Conservation (phyloP, 1,284 basidiomycete genomes). For the Vanrija humicola region DNA sequence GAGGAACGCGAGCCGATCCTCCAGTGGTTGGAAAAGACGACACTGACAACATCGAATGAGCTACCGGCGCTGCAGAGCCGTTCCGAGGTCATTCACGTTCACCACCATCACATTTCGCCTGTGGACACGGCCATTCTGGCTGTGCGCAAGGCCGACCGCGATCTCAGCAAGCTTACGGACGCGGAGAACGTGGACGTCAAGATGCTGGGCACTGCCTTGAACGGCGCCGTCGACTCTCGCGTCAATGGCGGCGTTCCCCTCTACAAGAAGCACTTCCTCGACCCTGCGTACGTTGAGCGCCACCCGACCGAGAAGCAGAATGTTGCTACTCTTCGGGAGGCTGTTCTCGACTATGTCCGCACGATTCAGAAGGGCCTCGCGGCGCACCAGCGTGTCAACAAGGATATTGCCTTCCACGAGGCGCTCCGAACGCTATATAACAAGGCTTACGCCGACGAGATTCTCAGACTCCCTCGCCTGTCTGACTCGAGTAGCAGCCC, state of each 20-base stretch:
- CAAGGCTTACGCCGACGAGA: slow-evolving; percentile 86
- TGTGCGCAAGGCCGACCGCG: slow-evolving; percentile 54
- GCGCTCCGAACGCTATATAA: slow-evolving; percentile 83
- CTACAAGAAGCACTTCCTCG: slow-evolving; percentile 64
- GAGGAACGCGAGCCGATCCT: slow-evolving; percentile 55
- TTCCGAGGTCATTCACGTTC: slow-evolving; percentile 76
- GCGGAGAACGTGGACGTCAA: slow-evolving; percentile 58
- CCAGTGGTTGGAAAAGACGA: slow-evolving; percentile 83
- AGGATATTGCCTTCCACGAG: slow-evolving; percentile 87
- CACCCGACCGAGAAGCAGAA: slow-evolving; percentile 68
- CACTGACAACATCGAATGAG: slow-evolving; percentile 73
- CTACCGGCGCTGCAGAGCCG: slow-evolving; percentile 89
- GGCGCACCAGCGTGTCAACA: slow-evolving; percentile 69
- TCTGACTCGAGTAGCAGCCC: slow-evolving; percentile 12
- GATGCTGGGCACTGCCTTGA: slow-evolving; percentile 79
- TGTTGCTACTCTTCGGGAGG: slow-evolving; percentile 65
- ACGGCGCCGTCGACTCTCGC: slow-evolving; percentile 80
- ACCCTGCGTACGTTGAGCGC: slow-evolving; percentile 61
- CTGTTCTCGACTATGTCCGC: slow-evolving; percentile 79
- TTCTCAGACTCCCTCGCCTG: slow-evolving; percentile 45
- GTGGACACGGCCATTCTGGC: slow-evolving; percentile 78
- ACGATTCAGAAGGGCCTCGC: slow-evolving; percentile 78
- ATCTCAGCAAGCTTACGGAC: slow-evolving; percentile 21
- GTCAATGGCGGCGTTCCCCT: slow-evolving; percentile 69
- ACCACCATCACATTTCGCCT: slow-evolving; percentile 77